These are phyloP conservation scores for Candida boleticola DNA, from an alignment of 805 yeast genomes.

Conservation along the genomic window DNA sequence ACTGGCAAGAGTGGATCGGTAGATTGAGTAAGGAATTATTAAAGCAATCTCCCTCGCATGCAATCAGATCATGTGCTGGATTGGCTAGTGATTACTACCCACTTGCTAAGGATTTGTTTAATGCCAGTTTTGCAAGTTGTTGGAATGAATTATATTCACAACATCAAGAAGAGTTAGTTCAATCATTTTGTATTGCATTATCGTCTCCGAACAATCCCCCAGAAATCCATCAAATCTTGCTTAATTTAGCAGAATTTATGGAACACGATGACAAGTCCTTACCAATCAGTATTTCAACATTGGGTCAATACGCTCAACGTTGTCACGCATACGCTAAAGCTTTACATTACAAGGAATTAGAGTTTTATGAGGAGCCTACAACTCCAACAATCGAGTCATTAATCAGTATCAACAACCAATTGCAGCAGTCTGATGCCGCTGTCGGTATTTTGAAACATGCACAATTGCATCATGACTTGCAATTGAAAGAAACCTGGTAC, in stretches of 20 bases:
- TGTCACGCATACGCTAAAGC: constrained; percentile 99
- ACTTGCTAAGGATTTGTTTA: constrained; percentile 84
- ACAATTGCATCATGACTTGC: constrained; percentile 84
- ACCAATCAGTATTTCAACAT: constrained; percentile 84
- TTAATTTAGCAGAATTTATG: constrained; percentile 92
- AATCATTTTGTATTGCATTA: constrained; percentile 80
- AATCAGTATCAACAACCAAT: constrained; percentile 87
- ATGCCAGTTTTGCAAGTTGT: constrained; percentile 91
- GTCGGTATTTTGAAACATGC: constrained; percentile 95
- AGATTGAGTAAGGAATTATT: constrained; percentile 79
- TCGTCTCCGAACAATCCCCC: constrained; percentile 93
- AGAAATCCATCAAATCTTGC: constrained; percentile 85
- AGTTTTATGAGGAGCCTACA: constrained; percentile 89
- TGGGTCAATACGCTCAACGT: constrained; percentile 90
- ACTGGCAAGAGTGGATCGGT: constrained; percentile 98
- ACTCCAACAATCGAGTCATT: constrained; percentile 89
- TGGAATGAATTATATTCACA: constrained; percentile 91
- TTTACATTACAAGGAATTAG: constrained; percentile 90
- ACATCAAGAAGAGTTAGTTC: constrained; percentile 85
- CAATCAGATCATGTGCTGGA: constrained; percentile 88
- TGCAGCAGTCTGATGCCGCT: constrained; percentile 97
- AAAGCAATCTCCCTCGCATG: constrained; percentile 92
- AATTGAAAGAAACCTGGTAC: constrained; percentile 95
- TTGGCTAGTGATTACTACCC: constrained; percentile 86
- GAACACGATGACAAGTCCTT: constrained; percentile 95